A percentile compares a stretch with the other conserved stretches of the same genome.
phyloP scores from a whole-genome alignment of 345 rosid genomes.

The Toxicodendron radicans region DNA sequence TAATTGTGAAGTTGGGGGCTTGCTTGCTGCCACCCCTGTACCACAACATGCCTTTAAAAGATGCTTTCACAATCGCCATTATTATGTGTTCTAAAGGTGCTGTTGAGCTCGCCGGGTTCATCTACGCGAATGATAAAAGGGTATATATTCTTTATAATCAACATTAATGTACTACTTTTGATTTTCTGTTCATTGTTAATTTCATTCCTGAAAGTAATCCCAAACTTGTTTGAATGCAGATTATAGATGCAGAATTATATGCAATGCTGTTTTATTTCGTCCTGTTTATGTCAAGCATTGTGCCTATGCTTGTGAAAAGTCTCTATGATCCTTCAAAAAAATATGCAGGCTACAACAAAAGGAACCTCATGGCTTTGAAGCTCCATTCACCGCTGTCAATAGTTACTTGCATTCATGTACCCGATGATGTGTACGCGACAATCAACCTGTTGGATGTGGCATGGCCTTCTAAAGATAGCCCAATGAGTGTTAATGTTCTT shows the following conservation, averaged over 20 bases:
- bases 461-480: constrained; percentile 34
- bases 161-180: constrained; percentile 9
- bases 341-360: constrained; percentile 50
- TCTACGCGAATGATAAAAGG: constrained; percentile 12
- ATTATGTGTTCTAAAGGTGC: constrained; percentile 52
- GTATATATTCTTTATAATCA: neutral
- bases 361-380: constrained; percentile 34
- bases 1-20: constrained; percentile 32
- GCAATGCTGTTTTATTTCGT: neutral
- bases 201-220: no score
- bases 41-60: constrained; percentile 44
- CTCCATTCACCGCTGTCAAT: constrained; percentile 37
- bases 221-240: neutral
- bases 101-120: constrained; percentile 36
- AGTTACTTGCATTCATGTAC: constrained; percentile 54
- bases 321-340: constrained; percentile 54
- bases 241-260: neutral
- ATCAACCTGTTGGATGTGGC: constrained; percentile 39
- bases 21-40: constrained; percentile 38
- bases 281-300: constrained; percentile 20
- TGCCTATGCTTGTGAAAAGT: constrained; percentile 43
- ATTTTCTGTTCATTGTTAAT: neutral
- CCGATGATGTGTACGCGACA: constrained; percentile 36
- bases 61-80: constrained; percentile 45
- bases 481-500: constrained; percentile 43